Base-by-base conservation (phyloP, 192 early-diverging fungal genomes). In the Entomortierella chlamydospora region DNA sequence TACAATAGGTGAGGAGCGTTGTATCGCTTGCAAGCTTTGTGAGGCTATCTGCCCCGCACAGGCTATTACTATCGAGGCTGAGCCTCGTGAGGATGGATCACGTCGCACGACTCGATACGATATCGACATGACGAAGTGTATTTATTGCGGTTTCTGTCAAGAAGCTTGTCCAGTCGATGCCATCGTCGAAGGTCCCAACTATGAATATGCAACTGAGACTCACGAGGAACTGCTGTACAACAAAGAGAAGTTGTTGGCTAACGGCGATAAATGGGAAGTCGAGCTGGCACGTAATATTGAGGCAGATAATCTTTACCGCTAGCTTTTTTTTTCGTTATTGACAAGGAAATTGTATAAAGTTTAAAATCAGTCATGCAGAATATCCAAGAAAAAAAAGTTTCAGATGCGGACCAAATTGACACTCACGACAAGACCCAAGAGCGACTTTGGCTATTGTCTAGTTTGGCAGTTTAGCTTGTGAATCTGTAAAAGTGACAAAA, bases 71-170 rank as follows among this genome's bases (percentile, higher is more conserved):
- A 99, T 99, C 57, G 97, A 99, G 84, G 94, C 95, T 28, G 96
- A 99, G 84, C 93, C 93, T 33, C 92, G 97, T 77, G 93, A 96
- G 67, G 97, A 99, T 81, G 97, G 94, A 42, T 90, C 90, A 28
- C 89, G 97, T 74, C 91, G 96, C 54, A 99, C 97, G 22, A 97
- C 96, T 28, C 90, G 97, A 54, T 99, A 99, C 81, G 97, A 99
- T 86, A 99, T 99, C 72, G 97, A 99, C 81, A 97, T 97, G 97
- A 97, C 97, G 61, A 98, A 98, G 88, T 95, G 95, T 83, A 93
- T 93, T 76, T 97, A 96, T 88, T 99, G 97, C 83, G 97, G 97
- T 56, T 91, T 99, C 84, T 99, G 97, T 84, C 96, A 97, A 83
- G 95, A 97, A 71, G 95, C 95, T 0, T 97, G 95, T 66, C 95